phyloP scores from a whole-genome alignment of 192 early-diverging fungal genomes.

The Podila epigama region DNA sequence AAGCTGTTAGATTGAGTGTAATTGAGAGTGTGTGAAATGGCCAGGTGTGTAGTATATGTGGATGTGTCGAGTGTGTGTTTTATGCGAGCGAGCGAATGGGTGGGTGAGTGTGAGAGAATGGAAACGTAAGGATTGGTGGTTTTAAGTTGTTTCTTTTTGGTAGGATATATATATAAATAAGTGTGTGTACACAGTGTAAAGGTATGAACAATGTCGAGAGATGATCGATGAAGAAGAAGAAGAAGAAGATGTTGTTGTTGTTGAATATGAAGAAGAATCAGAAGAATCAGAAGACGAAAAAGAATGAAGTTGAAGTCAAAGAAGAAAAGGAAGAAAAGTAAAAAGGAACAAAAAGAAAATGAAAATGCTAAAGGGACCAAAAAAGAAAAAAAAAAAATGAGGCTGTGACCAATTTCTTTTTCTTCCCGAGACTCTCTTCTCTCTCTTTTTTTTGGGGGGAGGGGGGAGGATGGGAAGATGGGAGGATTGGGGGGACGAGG shows the following conservation, averaged over 20 bases:
- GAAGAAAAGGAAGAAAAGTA: neutral
- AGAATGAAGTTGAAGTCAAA: neutral
- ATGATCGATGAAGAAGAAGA: neutral
- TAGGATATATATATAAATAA: too few relatives aligned
- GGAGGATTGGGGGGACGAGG: too few relatives aligned
- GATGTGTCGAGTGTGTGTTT: too few relatives aligned
- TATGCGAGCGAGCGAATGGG: neutral
- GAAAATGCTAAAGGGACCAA: constrained; percentile 6
- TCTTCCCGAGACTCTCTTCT: neutral
- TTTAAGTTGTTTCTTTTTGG: neutral
- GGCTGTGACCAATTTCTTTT: neutral
- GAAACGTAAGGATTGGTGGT: neutral
- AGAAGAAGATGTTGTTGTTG: neutral
- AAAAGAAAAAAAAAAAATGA: neutral
- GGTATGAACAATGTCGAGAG: neutral
- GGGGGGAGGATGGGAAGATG: too few relatives aligned
- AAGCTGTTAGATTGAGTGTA: neutral
- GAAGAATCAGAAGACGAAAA: neutral
- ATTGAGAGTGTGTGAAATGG: neutral
- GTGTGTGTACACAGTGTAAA: too few relatives aligned
- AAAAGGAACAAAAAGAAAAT: neutral
- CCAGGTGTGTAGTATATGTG: neutral
- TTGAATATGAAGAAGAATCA: neutral
- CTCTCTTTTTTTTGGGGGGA: neutral
- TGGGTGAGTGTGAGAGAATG: neutral